A percentile compares a stretch with the other conserved stretches of the same genome.
phyloP scores from a whole-genome alignment of 164 flowering plant species.

The Euptelea pleiosperma region DNA sequence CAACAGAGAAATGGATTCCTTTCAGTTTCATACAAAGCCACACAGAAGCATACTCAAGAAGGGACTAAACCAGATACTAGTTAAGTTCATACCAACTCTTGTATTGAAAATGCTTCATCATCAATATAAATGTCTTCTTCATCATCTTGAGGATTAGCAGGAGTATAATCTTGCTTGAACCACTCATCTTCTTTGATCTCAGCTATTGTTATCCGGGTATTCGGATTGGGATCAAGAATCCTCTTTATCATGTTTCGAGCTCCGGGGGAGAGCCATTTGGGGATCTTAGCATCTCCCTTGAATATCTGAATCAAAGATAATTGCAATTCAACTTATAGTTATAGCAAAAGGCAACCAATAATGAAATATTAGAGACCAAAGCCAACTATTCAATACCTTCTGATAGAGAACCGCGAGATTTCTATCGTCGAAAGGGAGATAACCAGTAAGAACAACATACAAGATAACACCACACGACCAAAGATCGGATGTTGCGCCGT shows the following conservation, averaged over 20 bases:
- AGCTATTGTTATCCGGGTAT: constrained; percentile 58
- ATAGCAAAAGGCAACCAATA: too few relatives aligned
- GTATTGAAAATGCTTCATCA: constrained; percentile 50
- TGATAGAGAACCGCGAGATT: constrained; percentile 92
- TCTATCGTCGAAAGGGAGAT: constrained; percentile 88
- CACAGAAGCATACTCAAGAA: background rate
- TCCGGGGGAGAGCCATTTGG: constrained; percentile 81
- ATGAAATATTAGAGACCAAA: too few relatives aligned
- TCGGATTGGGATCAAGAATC: constrained; percentile 92
- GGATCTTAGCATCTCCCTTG: constrained; percentile 69
- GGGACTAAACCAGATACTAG: background rate
- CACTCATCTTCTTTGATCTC: constrained; percentile 70
- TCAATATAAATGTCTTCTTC: constrained; percentile 50
- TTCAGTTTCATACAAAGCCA: constrained; percentile 2
- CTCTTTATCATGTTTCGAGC: constrained; percentile 66
- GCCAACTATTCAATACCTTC: constrained; percentile 44
- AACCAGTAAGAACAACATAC: constrained; percentile 77
- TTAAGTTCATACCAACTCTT: constrained; percentile 39
- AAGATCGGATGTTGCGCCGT: constrained; percentile 78
- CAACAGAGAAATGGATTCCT: constrained; percentile 9
- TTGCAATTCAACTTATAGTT: too few relatives aligned
- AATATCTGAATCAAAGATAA: constrained; percentile 52
- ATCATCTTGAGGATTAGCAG: constrained; percentile 56
- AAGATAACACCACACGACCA: constrained; percentile 98
- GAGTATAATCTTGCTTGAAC: constrained; percentile 69